Conservation (phyloP, 192 early-diverging fungal genomes). For the Coemansia nantahalensis region DNA sequence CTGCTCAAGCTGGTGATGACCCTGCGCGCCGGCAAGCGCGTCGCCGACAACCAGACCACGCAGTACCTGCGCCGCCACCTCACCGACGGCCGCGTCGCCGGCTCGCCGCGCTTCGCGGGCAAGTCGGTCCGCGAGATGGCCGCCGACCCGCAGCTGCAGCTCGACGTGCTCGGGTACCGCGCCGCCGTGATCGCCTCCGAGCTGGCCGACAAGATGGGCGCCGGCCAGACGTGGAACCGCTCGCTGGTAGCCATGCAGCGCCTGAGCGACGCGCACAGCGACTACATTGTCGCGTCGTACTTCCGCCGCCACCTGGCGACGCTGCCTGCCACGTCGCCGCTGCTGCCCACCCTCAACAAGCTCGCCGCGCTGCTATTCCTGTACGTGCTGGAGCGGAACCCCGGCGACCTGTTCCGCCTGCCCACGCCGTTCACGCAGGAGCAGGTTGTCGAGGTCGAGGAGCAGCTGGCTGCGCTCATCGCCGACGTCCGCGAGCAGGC, state of each 20-base stretch:
- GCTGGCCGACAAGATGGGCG: conserved; percentile 62
- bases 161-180: conserved; percentile 75
- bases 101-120: conserved; percentile 9
- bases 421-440: conserved; percentile 54
- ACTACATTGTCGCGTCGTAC: conserved; percentile 70
- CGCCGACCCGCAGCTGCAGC: conserved; percentile 56
- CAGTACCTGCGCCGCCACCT: conserved; percentile 34
- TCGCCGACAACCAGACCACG: conserved; percentile 31
- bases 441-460: conserved; percentile 56
- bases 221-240: conserved; percentile 68
- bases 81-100: conserved; percentile 6
- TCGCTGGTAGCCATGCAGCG: conserved; percentile 72
- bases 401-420: conserved; percentile 60
- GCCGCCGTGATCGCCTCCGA: conserved; percentile 63
- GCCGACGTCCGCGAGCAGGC: conserved; percentile 71
- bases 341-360: conserved; percentile 30
- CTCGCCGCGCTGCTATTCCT: conserved; percentile 57
- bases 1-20: conserved; percentile 66
- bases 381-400: conserved; percentile 62
- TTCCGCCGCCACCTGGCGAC: conserved; percentile 61
- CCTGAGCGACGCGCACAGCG: conserved; percentile 74
- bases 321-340: conserved; percentile 29
- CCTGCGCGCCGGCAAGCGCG: conserved; percentile 52
- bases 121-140: conserved; percentile 53
- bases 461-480: conserved; percentile 54